phyloP scores from a whole-genome alignment of 176 grass and related monocot species.

The Carex pumila region DNA sequence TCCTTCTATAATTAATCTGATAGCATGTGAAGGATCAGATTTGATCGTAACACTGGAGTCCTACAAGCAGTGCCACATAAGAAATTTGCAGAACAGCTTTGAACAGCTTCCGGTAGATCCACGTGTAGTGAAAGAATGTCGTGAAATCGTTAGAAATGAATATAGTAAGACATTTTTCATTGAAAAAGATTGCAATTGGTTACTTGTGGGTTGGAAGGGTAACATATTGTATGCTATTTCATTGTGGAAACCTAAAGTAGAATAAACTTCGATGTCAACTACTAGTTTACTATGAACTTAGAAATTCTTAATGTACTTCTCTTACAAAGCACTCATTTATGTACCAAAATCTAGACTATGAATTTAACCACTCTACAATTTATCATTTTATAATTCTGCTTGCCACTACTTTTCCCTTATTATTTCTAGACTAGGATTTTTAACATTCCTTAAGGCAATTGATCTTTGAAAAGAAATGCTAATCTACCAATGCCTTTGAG shows the following conservation, averaged over 20 bases:
- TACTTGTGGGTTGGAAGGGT: conserved; percentile 34
- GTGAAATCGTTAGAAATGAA: neutral
- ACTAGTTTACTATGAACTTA: too few relatives aligned
- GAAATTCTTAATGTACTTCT: too few relatives aligned
- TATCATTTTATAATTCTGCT: too few relatives aligned
- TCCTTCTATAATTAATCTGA: neutral
- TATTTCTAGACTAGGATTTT: too few relatives aligned
- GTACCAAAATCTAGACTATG: too few relatives aligned
- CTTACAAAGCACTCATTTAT: too few relatives aligned
- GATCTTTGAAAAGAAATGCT: too few relatives aligned
- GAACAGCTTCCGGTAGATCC: conserved; percentile 22
- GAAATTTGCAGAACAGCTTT: conserved; percentile 18
- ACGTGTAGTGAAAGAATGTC: neutral
- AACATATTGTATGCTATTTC: conserved; percentile 9
- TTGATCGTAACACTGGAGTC: neutral
- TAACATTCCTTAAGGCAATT: too few relatives aligned
- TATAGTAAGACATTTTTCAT: conserved; percentile 22
- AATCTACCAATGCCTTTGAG: too few relatives aligned
- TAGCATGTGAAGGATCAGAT: conserved; percentile 11
- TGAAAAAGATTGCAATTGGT: conserved; percentile 27
- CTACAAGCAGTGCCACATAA: conserved; percentile 30
- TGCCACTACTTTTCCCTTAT: too few relatives aligned
- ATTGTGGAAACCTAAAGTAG: conserved; percentile 18
- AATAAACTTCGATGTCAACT: too few relatives aligned
- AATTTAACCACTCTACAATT: too few relatives aligned